Evolutionary conservation across 140 eudicot species (phyloP), one percentile per base, ranked within the genome.

Genomic region (Anethum foeniculum): DNA sequence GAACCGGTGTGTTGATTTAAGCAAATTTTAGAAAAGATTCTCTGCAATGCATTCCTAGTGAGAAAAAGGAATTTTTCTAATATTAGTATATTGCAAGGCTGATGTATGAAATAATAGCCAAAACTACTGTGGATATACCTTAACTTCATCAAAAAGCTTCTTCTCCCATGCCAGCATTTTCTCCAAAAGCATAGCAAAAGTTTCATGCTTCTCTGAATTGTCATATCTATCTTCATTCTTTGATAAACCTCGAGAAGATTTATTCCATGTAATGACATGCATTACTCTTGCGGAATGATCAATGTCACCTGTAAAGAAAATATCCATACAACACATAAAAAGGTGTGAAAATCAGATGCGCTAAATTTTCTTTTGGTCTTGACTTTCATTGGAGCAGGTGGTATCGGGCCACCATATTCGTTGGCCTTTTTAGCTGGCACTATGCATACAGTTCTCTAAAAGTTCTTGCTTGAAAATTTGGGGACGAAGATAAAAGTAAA

Each of bases 161-260:
- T 95, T 93, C 88, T 95, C 99, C 99, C 99, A 95, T 13, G 99
- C 98, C 51, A 95, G 93, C 93, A 95, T 87, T 90, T 92, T 95
- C 82, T 95, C 99, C 86, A 95, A 77, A 65, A 95, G 98, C 0
- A 97, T 91, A 27, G 99, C 98, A 86, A 93, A 98, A 12, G 98
- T 92, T 85, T 95, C 99, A 67, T 93, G 84, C 85, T 91, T 97
- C 84, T 92, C 99, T 0, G 97, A 91, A 82, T 93, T 89, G 47
- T 91, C 97, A 58, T 83, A 81, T 60, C 73, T 83, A 81, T 92
- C 92, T 74, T 93, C 89, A 30, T 85, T 80, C 77, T 88, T 90
- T 0, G 87, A 84, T 47, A 89, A 47, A 81, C 97, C 97, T 82
- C 86, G 88, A 83, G 91, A 95, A 38, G 99, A 95, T 79, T 91